Percentiles rank a stretch among this genome's conserved stretches.
Conservation (phyloP, 2,329 filamentous ascomycete genomes). For the Cylindrodendrum hubeiense region DNA sequence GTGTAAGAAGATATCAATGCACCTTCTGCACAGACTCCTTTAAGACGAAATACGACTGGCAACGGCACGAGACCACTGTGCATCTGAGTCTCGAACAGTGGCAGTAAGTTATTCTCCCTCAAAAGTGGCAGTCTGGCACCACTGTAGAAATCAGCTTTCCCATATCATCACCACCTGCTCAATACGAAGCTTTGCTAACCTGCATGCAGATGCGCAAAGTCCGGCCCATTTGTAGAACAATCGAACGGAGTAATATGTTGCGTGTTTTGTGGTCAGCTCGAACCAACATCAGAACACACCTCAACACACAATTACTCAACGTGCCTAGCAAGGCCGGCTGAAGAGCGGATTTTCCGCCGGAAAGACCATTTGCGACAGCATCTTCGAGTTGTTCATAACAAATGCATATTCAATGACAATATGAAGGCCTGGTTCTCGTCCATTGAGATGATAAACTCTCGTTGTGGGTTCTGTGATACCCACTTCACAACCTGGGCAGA, state of each 20-base stretch:
- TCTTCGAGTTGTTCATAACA: constrained; percentile 6
- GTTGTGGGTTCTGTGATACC: constrained; percentile 12
- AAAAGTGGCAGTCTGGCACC: not conserved
- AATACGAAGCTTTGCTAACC: not conserved
- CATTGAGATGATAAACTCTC: constrained; percentile 9
- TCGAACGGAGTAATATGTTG: not conserved
- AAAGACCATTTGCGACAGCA: constrained; percentile 21
- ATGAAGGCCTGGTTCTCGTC: constrained; percentile 12
- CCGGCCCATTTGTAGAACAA: not conserved
- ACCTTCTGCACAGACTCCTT: constrained; percentile 27
- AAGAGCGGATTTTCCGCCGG: constrained; percentile 4
- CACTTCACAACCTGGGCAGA: constrained; percentile 7
- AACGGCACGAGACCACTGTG: constrained; percentile 20
- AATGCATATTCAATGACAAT: not conserved
- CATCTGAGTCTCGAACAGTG: constrained; percentile 23
- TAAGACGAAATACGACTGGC: constrained; percentile 31
- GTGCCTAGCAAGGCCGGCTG: not conserved
- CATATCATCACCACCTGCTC: not conserved
- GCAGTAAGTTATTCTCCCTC: not conserved
- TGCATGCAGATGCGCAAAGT: constrained; percentile 8
- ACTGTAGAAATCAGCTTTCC: not conserved
- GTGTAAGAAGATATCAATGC: constrained; percentile 16
- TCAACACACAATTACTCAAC: constrained; percentile 4
- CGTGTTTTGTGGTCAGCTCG: constrained; percentile 6
- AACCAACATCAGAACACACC: constrained; percentile 4